phyloP scores from a whole-genome alignment of 306 rosid species.

The Vigna hirtella region DNA sequence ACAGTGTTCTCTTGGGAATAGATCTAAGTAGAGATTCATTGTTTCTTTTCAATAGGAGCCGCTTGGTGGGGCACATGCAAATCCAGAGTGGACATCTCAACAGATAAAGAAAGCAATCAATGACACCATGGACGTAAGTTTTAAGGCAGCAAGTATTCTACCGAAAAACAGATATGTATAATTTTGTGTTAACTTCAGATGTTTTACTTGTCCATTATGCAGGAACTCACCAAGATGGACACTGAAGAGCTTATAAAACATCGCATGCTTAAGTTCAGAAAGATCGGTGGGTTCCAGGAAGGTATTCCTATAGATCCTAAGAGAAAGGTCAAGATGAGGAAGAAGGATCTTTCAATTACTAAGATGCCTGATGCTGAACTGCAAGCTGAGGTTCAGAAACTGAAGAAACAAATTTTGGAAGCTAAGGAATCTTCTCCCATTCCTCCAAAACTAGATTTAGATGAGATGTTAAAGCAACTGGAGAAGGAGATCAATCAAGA shows the following conservation, averaged over 20 bases:
- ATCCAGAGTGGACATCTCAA: conserved; percentile 83
- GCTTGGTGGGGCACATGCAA: conserved; percentile 92
- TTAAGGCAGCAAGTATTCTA: conserved; percentile 22
- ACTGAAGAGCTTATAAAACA: conserved; percentile 69
- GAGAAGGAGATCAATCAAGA: conserved; percentile 68
- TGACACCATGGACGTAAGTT: conserved; percentile 85
- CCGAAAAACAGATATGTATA: conserved; percentile 35
- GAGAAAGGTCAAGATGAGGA: conserved; percentile 72
- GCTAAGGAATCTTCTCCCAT: conserved; percentile 57
- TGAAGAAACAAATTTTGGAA: conserved; percentile 59
- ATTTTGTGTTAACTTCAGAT: conserved; percentile 31
- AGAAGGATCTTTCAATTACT: conserved; percentile 58
- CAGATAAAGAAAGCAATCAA: conserved; percentile 81
- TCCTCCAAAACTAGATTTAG: conserved; percentile 53
- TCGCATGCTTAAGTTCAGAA: conserved; percentile 82
- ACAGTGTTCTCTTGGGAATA: conserved; percentile 7
- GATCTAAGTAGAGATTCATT: conserved; percentile 37
- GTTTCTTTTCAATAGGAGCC: conserved; percentile 73
- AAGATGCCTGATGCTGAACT: conserved; percentile 54
- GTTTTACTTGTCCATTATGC: conserved; percentile 41
- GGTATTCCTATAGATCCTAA: conserved; percentile 75
- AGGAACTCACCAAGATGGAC: conserved; percentile 79
- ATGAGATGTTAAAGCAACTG: conserved; percentile 65
- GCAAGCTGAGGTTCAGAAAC: conserved; percentile 63
- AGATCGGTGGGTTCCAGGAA: conserved; percentile 83